These are phyloP conservation scores for Quercus cerris DNA, from an alignment of 306 rosid genomes.

Conservation along the genomic window DNA sequence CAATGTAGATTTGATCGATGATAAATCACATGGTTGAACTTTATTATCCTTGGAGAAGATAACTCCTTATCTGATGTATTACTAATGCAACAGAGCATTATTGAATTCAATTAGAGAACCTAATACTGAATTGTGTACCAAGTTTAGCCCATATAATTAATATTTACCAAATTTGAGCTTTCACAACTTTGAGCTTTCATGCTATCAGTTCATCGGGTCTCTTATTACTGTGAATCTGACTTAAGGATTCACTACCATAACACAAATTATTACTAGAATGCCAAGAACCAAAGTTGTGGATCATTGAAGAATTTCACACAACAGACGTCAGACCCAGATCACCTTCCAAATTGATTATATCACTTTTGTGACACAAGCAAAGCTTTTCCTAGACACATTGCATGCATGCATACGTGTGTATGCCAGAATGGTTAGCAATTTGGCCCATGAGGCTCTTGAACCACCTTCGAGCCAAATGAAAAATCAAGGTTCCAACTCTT, in stretches of 20 bases:
- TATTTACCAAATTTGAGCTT: no score
- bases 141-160: no score
- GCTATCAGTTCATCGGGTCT: background rate
- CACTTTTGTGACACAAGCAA: background rate
- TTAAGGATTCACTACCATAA: background rate
- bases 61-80: no score
- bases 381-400: background rate
- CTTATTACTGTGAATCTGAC: background rate
- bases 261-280: no score
- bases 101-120: no score
- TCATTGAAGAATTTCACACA: background rate
- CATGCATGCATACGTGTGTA: background rate
- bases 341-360: background rate
- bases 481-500: background rate
- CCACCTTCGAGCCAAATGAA: background rate
- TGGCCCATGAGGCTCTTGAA: background rate
- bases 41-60: no score
- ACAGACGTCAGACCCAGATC: background rate
- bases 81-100: no score
- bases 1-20: no score
- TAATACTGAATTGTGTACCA: no score
- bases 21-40: no score
- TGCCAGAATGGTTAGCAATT: background rate
- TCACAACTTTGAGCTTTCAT: no score
- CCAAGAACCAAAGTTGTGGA: background rate